phyloP scores from a whole-genome alignment of 2,329 filamentous ascomycete genomes.

The Fusarium acutatum region DNA sequence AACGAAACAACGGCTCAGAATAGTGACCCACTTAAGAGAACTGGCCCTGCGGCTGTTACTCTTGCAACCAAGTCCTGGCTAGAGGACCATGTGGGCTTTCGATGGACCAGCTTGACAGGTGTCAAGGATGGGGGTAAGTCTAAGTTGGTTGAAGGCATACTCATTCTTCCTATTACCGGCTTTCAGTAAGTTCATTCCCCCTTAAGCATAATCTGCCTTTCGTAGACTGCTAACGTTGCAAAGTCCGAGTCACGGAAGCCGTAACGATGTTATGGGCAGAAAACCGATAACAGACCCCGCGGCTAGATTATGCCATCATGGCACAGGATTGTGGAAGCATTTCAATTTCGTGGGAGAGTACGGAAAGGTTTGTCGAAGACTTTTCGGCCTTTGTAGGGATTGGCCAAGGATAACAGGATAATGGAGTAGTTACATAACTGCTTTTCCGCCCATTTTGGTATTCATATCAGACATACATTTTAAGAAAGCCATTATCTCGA shows the following conservation, averaged over 20 bases:
- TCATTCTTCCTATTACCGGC: not conserved
- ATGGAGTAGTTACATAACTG: no score
- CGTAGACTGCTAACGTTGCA: not conserved
- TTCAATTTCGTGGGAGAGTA: not conserved
- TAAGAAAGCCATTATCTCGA: no score
- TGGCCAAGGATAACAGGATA: not conserved
- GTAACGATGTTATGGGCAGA: not conserved
- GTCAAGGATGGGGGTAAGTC: not conserved
- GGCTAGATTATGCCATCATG: not conserved
- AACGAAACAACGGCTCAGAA: not conserved
- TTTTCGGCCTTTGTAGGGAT: not conserved
- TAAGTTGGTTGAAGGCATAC: not conserved
- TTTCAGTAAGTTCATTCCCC: not conserved
- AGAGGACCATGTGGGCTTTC: not conserved
- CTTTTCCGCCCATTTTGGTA: no score
- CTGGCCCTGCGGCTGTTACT: constrained; percentile 1
- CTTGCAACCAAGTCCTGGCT: not conserved
- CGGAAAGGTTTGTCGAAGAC: not conserved
- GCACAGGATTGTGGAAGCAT: not conserved
- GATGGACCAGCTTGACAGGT: not conserved
- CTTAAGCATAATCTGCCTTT: accelerated
- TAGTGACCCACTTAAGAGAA: not conserved
- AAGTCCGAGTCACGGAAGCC: not conserved
- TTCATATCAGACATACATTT: no score
- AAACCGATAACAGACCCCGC: not conserved